Evolutionary conservation across 2,329 filamentous ascomycete genomes (phyloP).

Genomic region (Sphaerostilbella broomeana): DNA sequence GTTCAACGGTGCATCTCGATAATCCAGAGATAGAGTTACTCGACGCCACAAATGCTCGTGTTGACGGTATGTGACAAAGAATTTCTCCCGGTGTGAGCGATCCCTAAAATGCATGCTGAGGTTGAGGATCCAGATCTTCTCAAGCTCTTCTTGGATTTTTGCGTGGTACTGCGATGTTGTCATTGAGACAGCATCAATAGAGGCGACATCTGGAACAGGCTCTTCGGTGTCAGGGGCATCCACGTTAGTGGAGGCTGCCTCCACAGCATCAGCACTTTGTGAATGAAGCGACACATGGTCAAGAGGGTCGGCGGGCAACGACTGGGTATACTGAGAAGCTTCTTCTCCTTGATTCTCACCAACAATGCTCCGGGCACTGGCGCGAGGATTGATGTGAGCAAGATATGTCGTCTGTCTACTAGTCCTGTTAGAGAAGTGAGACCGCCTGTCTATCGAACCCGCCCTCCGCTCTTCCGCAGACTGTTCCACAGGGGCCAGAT

Average conservation of each 20-base stretch:
- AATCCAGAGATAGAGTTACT: conserved; percentile 91
- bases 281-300: conserved; percentile 11
- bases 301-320: conserved; percentile 15
- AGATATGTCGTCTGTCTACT: conserved; percentile 19
- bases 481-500: conserved; percentile 59
- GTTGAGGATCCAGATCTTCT: conserved; percentile 90
- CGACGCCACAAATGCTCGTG: conserved; percentile 72
- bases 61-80: conserved; percentile 92
- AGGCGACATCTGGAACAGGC: conserved; percentile 24
- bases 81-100: conserved; percentile 87
- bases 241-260: neutral
- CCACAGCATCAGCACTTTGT: neutral
- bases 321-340: conserved; percentile 14
- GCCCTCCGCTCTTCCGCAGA: conserved; percentile 63
- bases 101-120: conserved; percentile 98
- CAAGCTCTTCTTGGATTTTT: conserved; percentile 72
- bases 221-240: conserved; percentile 5
- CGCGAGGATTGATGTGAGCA: conserved; percentile 30
- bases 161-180: conserved; percentile 52
- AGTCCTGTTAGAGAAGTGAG: conserved; percentile 24
- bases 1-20: conserved; percentile 68
- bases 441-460: conserved; percentile 55
- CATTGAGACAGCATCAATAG: conserved; percentile 40
- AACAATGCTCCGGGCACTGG: conserved; percentile 44
- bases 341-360: conserved; percentile 18